Evolutionary conservation across 345 rosid species (phyloP).

Genomic region (Barbarea vulgaris): DNA sequence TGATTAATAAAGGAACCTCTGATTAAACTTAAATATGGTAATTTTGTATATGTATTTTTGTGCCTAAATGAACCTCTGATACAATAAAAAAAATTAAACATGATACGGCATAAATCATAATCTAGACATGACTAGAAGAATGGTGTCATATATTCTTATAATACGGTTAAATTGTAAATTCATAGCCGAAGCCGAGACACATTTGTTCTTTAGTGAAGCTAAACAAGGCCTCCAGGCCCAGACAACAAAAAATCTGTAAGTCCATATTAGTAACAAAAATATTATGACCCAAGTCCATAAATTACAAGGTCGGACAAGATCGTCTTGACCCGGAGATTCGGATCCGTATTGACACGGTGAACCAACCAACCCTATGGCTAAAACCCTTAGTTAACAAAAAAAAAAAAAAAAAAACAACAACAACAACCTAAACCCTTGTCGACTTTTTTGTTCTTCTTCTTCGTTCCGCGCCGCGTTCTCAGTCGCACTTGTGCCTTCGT

Average conservation of each 20-base stretch:
- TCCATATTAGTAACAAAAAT: neutral
- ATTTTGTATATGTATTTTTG: neutral
- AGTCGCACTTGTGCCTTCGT: neutral
- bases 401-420: neutral
- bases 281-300: neutral
- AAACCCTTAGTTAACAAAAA: neutral
- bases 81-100: neutral
- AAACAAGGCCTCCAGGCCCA: neutral
- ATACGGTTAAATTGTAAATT: neutral
- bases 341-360: conserved; percentile 3
- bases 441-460: neutral
- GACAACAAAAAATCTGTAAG: neutral
- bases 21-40: neutral
- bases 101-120: neutral
- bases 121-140: neutral
- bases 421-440: conserved; percentile 4
- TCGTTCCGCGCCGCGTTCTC: conserved; percentile 31
- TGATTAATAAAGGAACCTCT: conserved; percentile 13
- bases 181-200: no score
- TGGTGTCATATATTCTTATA: neutral
- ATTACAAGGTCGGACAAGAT: neutral
- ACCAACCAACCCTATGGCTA: neutral
- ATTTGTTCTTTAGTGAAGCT: neutral
- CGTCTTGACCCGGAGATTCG: conserved; percentile 6
- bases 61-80: neutral